Base-by-base conservation (phyloP, 2,329 filamentous ascomycete genomes). In the Epichloe aotearoae region DNA sequence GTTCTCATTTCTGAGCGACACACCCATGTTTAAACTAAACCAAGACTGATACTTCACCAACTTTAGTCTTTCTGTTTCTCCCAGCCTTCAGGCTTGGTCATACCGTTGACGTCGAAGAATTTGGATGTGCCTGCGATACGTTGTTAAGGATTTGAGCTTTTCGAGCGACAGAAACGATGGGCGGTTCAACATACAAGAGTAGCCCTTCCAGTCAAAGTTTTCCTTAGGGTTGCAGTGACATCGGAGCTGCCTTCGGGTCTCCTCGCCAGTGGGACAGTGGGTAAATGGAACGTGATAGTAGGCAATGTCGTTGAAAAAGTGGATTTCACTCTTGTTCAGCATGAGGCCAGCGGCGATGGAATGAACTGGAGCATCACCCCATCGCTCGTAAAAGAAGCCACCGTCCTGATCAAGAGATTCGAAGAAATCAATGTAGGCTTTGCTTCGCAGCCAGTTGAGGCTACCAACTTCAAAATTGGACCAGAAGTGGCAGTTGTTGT, bases 401-500 rank as follows among this genome's bases (percentile, higher is more conserved):
- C 93, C 93, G 49, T 95, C 89, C 58, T 80, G 73, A 68, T 98
- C 93, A 33, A 98, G 80, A 5, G 82, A 78, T 47, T 90, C 80
- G 63, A 98, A 98, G 73, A 82, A 98, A 69, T 97, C 91, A 43
- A 84, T 71, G 70, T 98, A 98, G 20, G 86, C 78, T 65, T 90
- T 75, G 57, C 88, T 93, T 57, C 93, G 84, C 50, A 98, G 80
- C 89, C 93, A 98, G 62, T 94, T 80, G 39, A 98, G 77, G 69
- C 85, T 94, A 57, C 91, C 93, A 59, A 98, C 84, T 68, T 98
- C 93, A 59, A 98, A 98, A 75, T 98, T 98, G 63, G 91, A 97
- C 93, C 93, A 98, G 86, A 98, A 96, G 68, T 98, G 93, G 73
- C 93, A 98, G 66, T 90, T 82, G 73, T 97, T 98, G 74, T 97